phyloP scores from a whole-genome alignment of 768 basidiomycete genomes.

The Amanita subjunquillea region DNA sequence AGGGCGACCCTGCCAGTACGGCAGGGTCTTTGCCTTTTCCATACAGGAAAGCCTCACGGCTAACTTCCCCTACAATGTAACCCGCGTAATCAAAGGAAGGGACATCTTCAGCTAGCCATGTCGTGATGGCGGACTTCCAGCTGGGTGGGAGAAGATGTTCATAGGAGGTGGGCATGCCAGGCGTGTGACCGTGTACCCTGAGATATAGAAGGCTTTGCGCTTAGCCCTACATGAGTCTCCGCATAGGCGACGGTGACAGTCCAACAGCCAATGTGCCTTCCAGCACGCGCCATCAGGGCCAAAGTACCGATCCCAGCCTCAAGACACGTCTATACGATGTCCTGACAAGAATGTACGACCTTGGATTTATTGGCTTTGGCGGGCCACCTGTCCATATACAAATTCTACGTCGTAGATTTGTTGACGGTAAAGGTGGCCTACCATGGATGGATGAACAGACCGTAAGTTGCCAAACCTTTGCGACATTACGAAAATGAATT shows the following conservation, averaged over 20 bases:
- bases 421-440: slow-evolving; percentile 20
- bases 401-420: slow-evolving; percentile 30
- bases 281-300: neutral
- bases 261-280: no score
- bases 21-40: slow-evolving; percentile 77
- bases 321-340: neutral
- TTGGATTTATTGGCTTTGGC: slow-evolving; percentile 38
- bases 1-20: slow-evolving; percentile 90
- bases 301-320: neutral
- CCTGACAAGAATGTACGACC: slow-evolving; percentile 20
- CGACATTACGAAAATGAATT: neutral
- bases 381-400: slow-evolving; percentile 41
- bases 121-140: slow-evolving; percentile 75
- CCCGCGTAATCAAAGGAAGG: slow-evolving; percentile 97
- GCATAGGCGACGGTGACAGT: no score
- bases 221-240: no score
- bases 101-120: slow-evolving; percentile 88
- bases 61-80: slow-evolving; percentile 87
- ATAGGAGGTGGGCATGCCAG: slow-evolving; percentile 22
- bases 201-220: no score
- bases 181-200: no score
- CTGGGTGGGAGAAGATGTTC: slow-evolving; percentile 84
- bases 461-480: slow-evolving; percentile 13
- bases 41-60: slow-evolving; percentile 77
- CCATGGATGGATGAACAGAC: slow-evolving; percentile 34